Percentiles rank a stretch among this genome's conserved stretches.
Conservation (phyloP, 257 asterid species). For the Marsdenia floribunda region DNA sequence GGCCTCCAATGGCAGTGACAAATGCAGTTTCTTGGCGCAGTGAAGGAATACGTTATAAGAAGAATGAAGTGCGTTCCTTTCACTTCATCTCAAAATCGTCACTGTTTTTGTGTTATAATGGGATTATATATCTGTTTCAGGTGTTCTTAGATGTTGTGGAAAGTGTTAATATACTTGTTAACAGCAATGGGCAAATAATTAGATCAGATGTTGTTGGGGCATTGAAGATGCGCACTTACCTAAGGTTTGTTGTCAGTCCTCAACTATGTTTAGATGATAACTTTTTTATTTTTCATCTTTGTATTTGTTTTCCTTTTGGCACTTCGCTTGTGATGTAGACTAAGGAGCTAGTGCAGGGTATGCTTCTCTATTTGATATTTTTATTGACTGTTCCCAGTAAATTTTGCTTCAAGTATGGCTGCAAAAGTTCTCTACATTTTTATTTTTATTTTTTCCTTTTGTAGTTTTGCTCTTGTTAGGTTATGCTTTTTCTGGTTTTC, state of each 20-base stretch:
- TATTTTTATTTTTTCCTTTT: too few relatives aligned
- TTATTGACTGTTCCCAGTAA: neutral
- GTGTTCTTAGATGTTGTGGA: slow-evolving; percentile 99
- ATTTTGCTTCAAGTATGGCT: neutral
- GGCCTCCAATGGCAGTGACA: slow-evolving; percentile 99
- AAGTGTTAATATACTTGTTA: slow-evolving; percentile 97
- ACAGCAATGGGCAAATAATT: slow-evolving; percentile 95
- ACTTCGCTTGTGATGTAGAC: neutral
- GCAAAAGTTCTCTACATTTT: too few relatives aligned
- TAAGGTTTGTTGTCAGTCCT: slow-evolving; percentile 57
- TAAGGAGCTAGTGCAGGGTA: neutral
- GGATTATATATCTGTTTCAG: slow-evolving; percentile 40
- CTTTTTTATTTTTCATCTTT: neutral
- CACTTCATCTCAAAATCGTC: neutral
- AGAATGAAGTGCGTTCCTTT: slow-evolving; percentile 72
- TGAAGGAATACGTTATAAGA: slow-evolving; percentile 93
- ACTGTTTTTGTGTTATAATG: slow-evolving; percentile 12
- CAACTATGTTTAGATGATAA: neutral
- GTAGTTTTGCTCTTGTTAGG: too few relatives aligned
- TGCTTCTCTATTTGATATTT: neutral
- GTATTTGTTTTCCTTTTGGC: neutral
- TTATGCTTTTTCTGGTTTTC: neutral
- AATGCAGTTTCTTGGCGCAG: slow-evolving; percentile 99
- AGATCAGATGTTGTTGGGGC: slow-evolving; percentile 99
- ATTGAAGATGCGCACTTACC: slow-evolving; percentile 91